Evolutionary conservation across 2,329 filamentous ascomycete species (phyloP).

Genomic region (Cytospora piceae): DNA sequence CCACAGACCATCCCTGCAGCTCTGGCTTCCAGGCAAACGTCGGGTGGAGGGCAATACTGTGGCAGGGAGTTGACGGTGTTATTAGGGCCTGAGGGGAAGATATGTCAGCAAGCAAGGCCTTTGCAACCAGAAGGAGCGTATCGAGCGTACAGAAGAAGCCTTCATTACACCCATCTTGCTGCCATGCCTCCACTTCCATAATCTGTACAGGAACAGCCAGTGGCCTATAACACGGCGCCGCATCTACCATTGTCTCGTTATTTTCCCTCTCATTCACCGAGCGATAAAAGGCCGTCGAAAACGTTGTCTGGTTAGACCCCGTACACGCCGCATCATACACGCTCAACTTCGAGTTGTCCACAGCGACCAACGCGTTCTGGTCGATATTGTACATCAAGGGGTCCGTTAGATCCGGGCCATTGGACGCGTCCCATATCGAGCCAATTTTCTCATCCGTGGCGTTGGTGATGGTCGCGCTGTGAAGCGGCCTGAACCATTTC

Average conservation of each 20-base stretch:
- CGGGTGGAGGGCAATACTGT: constrained; percentile 47
- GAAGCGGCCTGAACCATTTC: constrained; percentile 47
- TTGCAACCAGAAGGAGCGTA: background rate
- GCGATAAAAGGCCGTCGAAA: constrained; percentile 47
- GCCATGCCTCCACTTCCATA: constrained; percentile 44
- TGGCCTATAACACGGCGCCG: constrained; percentile 45
- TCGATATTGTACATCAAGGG: constrained; percentile 38
- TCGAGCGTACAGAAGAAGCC: constrained; percentile 49
- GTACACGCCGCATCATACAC: constrained; percentile 48
- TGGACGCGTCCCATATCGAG: constrained; percentile 43
- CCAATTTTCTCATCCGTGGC: constrained; percentile 20
- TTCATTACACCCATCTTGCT: constrained; percentile 42
- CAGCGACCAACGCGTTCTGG: constrained; percentile 35
- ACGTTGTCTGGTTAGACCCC: constrained; percentile 45
- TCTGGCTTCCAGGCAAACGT: constrained; percentile 43
- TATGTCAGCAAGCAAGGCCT: background rate
- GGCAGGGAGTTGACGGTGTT: constrained; percentile 52
- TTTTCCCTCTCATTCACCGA: constrained; percentile 35
- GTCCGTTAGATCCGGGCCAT: constrained; percentile 40
- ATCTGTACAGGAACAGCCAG: constrained; percentile 47
- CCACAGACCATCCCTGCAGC: constrained; percentile 41
- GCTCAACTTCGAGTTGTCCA: constrained; percentile 35
- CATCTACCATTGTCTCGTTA: constrained; percentile 41
- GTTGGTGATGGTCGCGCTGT: constrained; percentile 34
- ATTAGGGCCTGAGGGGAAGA: constrained; percentile 42